phyloP scores from a whole-genome alignment of 2,329 filamentous ascomycete species.

The Laburnicola sp. region DNA sequence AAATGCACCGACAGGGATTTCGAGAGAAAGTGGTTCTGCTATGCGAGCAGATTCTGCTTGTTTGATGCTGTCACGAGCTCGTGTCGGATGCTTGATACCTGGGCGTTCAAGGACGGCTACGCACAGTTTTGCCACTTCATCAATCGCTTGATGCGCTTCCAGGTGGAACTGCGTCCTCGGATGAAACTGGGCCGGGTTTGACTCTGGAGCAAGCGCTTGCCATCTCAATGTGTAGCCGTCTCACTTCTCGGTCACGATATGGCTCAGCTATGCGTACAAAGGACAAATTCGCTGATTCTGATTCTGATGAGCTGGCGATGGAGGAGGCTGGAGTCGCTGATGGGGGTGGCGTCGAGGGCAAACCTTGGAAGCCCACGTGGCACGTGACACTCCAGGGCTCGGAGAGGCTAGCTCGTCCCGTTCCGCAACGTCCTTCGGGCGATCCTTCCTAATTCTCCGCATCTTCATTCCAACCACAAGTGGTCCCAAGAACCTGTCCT shows the following conservation, averaged over 20 bases:
- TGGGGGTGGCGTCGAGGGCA: constrained; percentile 6
- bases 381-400: constrained; percentile 2
- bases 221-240: constrained; percentile 2
- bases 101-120: not conserved
- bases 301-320: constrained; percentile 4
- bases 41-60: too few relatives aligned
- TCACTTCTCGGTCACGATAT: not conserved
- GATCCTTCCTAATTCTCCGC: constrained; percentile 21
- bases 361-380: constrained; percentile 34
- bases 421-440: constrained; percentile 19
- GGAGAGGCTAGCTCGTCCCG: constrained; percentile 11
- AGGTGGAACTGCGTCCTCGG: constrained; percentile 2
- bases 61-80: too few relatives aligned
- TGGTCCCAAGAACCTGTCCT: constrained; percentile 18
- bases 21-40: not conserved
- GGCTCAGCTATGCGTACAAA: not conserved
- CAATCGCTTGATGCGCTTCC: constrained; percentile 5
- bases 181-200: constrained; percentile 3
- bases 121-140: constrained; percentile 2
- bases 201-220: not conserved
- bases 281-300: not conserved
- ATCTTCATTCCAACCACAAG: constrained; percentile 26
- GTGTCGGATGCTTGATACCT: not conserved
- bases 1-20: not conserved
- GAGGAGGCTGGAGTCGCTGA: not conserved